Conservation (phyloP, 2,329 filamentous ascomycete genomes). For the Fusarium domesticum region DNA sequence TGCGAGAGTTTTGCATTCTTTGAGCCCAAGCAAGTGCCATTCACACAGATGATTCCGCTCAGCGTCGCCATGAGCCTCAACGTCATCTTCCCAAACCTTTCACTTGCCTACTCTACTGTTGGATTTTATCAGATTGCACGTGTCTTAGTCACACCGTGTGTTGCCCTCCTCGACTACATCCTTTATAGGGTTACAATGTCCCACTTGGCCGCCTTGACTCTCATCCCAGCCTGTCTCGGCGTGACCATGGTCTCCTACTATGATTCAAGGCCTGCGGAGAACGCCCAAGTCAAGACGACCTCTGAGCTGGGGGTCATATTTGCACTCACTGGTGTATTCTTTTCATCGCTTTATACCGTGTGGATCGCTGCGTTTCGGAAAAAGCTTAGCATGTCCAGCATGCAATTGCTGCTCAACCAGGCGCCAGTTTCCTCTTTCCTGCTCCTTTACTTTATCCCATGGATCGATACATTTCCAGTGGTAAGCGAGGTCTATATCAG, state of each 20-base stretch:
- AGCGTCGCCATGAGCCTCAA: conserved; percentile 65
- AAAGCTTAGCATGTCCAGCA: conserved; percentile 63
- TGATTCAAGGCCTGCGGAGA: conserved; percentile 53
- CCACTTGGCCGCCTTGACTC: conserved; percentile 49
- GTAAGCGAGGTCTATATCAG: conserved; percentile 50
- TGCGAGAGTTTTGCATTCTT: conserved; percentile 59
- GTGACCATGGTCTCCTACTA: conserved; percentile 67
- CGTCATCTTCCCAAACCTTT: conserved; percentile 66
- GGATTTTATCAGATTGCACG: conserved; percentile 69
- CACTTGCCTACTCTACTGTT: conserved; percentile 63
- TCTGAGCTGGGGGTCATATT: conserved; percentile 59
- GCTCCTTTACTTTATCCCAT: conserved; percentile 63
- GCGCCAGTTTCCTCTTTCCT: conserved; percentile 61
- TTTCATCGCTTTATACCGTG: conserved; percentile 66
- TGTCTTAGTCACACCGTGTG: conserved; percentile 63
- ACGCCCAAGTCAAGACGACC: conserved; percentile 53
- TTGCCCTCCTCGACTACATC: conserved; percentile 62
- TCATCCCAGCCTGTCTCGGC: conserved; percentile 61
- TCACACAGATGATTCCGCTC: conserved; percentile 60
- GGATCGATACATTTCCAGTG: conserved; percentile 60
- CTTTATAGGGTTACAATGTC: conserved; percentile 59
- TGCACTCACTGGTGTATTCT: conserved; percentile 62
- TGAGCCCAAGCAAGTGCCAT: conserved; percentile 51
- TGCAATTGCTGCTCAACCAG: conserved; percentile 68
- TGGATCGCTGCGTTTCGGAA: conserved; percentile 66